These are phyloP conservation scores for Penicillium decumbens DNA, from an alignment of 2,329 filamentous ascomycete species.

Conservation along the genomic window DNA sequence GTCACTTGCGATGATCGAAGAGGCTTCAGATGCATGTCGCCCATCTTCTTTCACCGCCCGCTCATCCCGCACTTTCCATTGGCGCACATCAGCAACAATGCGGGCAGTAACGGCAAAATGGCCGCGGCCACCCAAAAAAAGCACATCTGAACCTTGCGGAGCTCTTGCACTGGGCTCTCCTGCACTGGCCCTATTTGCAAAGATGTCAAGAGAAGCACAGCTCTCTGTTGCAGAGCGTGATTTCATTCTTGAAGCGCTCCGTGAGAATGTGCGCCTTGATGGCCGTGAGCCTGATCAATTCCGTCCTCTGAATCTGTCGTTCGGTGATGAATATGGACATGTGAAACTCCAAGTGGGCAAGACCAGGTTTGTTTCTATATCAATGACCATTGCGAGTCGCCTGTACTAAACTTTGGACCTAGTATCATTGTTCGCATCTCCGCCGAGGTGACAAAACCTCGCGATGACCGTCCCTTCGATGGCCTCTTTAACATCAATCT, in stretches of 20 bases:
- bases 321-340: conserved; percentile 87
- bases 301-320: conserved; percentile 69
- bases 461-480: conserved; percentile 85
- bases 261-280: conserved; percentile 76
- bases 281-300: conserved; percentile 76
- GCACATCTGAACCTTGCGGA: conserved; percentile 17
- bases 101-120: conserved; percentile 20
- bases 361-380: conserved; percentile 62
- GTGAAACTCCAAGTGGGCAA: conserved; percentile 84
- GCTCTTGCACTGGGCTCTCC: conserved; percentile 20
- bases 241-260: conserved; percentile 78
- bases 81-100: conserved; percentile 5
- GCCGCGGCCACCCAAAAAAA: conserved; percentile 13
- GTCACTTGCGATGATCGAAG: neutral
- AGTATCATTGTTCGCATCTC: conserved; percentile 82
- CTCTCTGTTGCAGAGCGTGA: conserved; percentile 83
- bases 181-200: conserved; percentile 11
- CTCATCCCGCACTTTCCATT: neutral
- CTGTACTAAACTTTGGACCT: conserved; percentile 16
- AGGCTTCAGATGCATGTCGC: conserved; percentile 1
- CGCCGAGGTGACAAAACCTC: conserved; percentile 80
- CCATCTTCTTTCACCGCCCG: conserved; percentile 2
- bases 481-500: conserved; percentile 89
- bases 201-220: conserved; percentile 88
- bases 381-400: neutral